Evolutionary conservation across 495 filamentous ascomycete species (phyloP).

Genomic region (Hyaloscypha finlandica): DNA sequence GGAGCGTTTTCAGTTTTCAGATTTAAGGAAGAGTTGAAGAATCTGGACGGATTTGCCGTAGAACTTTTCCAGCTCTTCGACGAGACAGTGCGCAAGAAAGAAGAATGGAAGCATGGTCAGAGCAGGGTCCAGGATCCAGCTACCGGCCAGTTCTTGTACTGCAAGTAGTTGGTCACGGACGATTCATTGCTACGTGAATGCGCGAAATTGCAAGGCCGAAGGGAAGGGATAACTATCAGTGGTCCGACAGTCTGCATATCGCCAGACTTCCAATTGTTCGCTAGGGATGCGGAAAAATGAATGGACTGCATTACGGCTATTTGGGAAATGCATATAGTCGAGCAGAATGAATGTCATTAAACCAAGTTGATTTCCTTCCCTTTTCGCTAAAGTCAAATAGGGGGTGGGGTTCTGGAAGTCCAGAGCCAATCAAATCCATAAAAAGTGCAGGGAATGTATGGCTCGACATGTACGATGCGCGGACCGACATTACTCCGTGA

Average conservation of each 20-base stretch:
- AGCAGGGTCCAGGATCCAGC: not conserved
- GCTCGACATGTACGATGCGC: not conserved
- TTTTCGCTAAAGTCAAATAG: not conserved
- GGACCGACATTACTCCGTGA: not conserved
- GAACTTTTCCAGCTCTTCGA: slow-evolving; percentile 4
- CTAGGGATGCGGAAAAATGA: not conserved
- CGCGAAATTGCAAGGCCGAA: not conserved
- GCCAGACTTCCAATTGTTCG: not conserved
- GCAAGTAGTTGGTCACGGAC: not conserved
- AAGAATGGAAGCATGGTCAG: not conserved
- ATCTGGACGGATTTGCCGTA: slow-evolving; percentile 15
- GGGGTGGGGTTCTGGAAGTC: not conserved
- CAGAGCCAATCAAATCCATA: not conserved
- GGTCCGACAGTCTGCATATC: not conserved
- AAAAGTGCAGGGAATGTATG: not conserved
- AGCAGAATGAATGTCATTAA: not conserved
- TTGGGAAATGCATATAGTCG: not conserved
- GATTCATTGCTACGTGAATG: not conserved
- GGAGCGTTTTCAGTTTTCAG: not conserved
- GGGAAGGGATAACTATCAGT: not conserved
- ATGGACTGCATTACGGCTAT: not conserved
- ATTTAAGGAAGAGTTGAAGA: slow-evolving; percentile 13
- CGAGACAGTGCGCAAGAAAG: not conserved
- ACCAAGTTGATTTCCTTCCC: not conserved
- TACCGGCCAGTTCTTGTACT: not conserved